These are phyloP conservation scores for Stagonosporopsis vannaccii DNA, from an alignment of 2,329 filamentous ascomycete genomes.

Conservation along the genomic window DNA sequence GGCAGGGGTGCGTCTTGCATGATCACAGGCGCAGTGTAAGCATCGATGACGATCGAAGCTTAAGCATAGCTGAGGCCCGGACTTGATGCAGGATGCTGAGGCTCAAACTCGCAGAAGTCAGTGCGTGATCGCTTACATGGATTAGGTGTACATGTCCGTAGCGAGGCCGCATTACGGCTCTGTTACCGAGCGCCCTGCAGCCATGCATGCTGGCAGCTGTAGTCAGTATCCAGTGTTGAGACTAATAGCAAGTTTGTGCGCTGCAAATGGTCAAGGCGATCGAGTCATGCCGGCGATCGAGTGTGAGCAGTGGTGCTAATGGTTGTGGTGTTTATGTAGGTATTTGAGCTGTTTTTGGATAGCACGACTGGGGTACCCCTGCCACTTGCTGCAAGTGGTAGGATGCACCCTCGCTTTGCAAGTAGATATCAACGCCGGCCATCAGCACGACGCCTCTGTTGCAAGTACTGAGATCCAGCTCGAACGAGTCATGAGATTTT, in stretches of 20 bases:
- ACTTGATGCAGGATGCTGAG: conserved; percentile 25
- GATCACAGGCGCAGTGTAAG: conserved; percentile 33
- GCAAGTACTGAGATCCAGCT: neutral
- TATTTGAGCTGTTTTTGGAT: conserved; percentile 10
- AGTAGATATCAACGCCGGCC: neutral
- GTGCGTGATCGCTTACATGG: conserved; percentile 31
- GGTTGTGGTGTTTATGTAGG: neutral
- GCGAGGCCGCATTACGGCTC: neutral
- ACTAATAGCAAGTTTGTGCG: no score
- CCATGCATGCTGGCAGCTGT: neutral
- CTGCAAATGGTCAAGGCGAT: neutral
- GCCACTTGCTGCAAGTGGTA: neutral
- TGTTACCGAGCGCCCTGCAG: neutral
- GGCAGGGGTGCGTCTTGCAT: conserved; percentile 39
- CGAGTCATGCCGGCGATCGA: neutral
- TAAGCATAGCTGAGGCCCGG: conserved; percentile 19
- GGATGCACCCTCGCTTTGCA: neutral
- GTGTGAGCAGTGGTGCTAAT: neutral
- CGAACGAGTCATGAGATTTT: neutral
- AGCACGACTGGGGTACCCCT: conserved; percentile 2
- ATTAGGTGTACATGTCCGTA: conserved; percentile 18
- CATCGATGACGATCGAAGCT: conserved; percentile 20
- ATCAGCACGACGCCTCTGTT: neutral
- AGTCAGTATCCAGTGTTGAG: neutral
- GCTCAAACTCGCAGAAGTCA: conserved; percentile 32